A percentile compares a stretch with the other conserved stretches of the same genome.
Conservation (phyloP, 2,329 filamentous ascomycete genomes). For the Fusarium clavum region DNA sequence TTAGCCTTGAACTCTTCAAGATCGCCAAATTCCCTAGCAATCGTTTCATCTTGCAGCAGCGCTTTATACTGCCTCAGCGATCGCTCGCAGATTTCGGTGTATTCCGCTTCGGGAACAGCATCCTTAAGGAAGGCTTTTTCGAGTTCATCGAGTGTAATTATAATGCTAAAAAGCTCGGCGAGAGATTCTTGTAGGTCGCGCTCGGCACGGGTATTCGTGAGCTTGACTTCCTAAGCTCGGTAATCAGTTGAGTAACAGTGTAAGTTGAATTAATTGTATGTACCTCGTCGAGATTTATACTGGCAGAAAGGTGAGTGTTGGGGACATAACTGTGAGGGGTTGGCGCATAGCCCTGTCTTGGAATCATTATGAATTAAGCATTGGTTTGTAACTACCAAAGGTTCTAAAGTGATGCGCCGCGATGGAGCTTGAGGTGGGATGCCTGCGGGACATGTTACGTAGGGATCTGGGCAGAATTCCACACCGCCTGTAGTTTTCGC, state of each 20-base stretch:
- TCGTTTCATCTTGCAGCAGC: slow-evolving; percentile 88
- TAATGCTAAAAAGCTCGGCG: slow-evolving; percentile 97
- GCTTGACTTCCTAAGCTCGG: slow-evolving; percentile 85
- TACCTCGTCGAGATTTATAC: slow-evolving; percentile 94
- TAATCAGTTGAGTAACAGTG: slow-evolving; percentile 23
- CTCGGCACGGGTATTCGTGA: slow-evolving; percentile 86
- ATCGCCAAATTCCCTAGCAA: slow-evolving; percentile 88
- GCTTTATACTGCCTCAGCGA: slow-evolving; percentile 97
- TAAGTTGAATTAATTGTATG: slow-evolving; percentile 23
- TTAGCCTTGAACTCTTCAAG: slow-evolving; percentile 90
- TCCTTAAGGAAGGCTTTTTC: slow-evolving; percentile 98
- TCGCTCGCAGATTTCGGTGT: slow-evolving; percentile 95
- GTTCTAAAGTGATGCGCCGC: slow-evolving; percentile 11
- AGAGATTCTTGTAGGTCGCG: slow-evolving; percentile 95
- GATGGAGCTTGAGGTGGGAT: slow-evolving; percentile 41
- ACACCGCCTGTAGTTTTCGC: slow-evolving; percentile 49
- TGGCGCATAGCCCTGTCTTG: slow-evolving; percentile 82
- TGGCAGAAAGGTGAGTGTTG: slow-evolving; percentile 83
- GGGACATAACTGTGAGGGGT: slow-evolving; percentile 93
- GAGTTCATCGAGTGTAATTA: slow-evolving; percentile 92
- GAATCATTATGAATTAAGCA: slow-evolving; percentile 61
- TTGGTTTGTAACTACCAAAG: slow-evolving; percentile 26
- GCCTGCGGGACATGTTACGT: slow-evolving; percentile 44
- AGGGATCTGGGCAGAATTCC: slow-evolving; percentile 50
- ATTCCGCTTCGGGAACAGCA: slow-evolving; percentile 89